phyloP scores from a whole-genome alignment of 2,329 filamentous ascomycete genomes.

The Colletotrichum cuscutae region DNA sequence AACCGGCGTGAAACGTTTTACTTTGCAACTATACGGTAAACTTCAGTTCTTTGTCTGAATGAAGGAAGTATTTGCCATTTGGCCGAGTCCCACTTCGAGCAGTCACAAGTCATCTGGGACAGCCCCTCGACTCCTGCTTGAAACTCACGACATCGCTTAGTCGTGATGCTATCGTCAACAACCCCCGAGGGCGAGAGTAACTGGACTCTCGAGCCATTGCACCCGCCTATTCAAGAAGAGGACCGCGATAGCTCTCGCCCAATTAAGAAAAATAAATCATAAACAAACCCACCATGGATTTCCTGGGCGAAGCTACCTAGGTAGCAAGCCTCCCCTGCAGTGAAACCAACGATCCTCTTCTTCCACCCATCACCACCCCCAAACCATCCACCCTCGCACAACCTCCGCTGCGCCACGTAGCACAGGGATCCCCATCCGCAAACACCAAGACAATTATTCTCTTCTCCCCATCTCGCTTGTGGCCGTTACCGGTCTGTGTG shows the following conservation, averaged over 20 bases:
- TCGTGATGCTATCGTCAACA: not conserved
- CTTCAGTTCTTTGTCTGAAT: not conserved
- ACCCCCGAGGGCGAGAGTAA: not conserved
- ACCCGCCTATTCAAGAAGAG: not conserved
- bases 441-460: not conserved
- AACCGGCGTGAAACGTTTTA: not conserved
- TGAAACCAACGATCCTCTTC: not conserved
- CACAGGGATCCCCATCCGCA: not conserved
- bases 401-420: not conserved
- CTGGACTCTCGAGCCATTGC: not conserved
- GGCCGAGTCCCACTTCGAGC: not conserved
- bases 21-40: not conserved
- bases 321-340: not conserved
- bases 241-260: not conserved
- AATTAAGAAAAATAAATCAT: not conserved
- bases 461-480: not conserved
- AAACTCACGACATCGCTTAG: not conserved
- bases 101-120: not conserved
- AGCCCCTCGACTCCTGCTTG: too few relatives aligned
- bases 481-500: not conserved
- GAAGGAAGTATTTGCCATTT: not conserved
- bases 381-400: not conserved
- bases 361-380: not conserved
- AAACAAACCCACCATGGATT: not conserved
- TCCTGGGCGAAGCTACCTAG: not conserved